Percentiles rank a stretch among this genome's conserved stretches.
phyloP scores from a whole-genome alignment of 805 yeast genomes.

The Candida michaelii region DNA sequence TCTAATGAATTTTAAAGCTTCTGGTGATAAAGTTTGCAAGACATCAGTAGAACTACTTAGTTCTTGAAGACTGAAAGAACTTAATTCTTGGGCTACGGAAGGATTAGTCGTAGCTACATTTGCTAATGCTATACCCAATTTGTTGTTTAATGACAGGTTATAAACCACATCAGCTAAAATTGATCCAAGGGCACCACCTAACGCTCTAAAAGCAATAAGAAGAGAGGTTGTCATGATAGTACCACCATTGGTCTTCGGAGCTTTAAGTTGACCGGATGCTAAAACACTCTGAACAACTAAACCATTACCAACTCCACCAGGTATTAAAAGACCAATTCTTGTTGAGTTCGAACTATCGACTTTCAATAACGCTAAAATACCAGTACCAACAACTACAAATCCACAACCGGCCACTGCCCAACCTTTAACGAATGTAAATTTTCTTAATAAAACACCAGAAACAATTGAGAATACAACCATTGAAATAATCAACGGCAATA shows the following conservation, averaged over 20 bases:
- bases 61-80: constrained; percentile 2
- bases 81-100: constrained; percentile 9
- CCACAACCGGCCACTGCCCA: constrained; percentile 29
- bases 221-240: constrained; percentile 48
- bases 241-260: constrained; percentile 52
- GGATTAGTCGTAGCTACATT: constrained; percentile 10
- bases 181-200: constrained; percentile 48
- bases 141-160: constrained; percentile 9
- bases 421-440: constrained; percentile 42
- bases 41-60: constrained; percentile 7
- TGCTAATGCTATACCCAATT: constrained; percentile 10
- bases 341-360: constrained; percentile 33
- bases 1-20: constrained; percentile 25
- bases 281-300: constrained; percentile 46
- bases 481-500: constrained; percentile 44
- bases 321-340: constrained; percentile 46
- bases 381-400: constrained; percentile 41
- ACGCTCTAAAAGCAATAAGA: constrained; percentile 42
- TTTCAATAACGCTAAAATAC: constrained; percentile 41
- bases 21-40: constrained; percentile 18
- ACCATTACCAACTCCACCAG: constrained; percentile 51
- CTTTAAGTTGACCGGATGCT: constrained; percentile 46
- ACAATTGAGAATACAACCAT: constrained; percentile 36
- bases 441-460: constrained; percentile 39
- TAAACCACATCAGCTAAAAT: constrained; percentile 13